A percentile compares a stretch with the other conserved stretches of the same genome.
These are phyloP conservation scores for Cyphellophora europaea DNA, from an alignment of 2,329 filamentous ascomycete genomes.

Conservation along the genomic window DNA sequence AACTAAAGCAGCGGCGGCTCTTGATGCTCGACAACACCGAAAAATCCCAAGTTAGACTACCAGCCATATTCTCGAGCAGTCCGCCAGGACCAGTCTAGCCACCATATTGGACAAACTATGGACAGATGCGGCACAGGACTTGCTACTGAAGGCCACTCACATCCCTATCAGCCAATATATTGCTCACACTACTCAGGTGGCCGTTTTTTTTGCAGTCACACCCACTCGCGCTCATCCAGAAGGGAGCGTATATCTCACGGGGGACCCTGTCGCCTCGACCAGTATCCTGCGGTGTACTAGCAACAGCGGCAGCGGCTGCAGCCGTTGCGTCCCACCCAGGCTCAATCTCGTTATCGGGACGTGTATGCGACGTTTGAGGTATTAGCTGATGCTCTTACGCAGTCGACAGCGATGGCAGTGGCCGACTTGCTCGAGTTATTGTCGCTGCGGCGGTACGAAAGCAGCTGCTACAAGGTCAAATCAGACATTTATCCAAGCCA, in stretches of 20 bases:
- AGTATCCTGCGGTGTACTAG: slow-evolving; percentile 19
- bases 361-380: slow-evolving; percentile 30
- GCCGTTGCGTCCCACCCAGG: slow-evolving; percentile 19
- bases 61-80: too few species aligned
- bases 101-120: slow-evolving; percentile 6
- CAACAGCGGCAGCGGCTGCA: slow-evolving; percentile 21
- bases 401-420: too few species aligned
- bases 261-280: slow-evolving; percentile 17
- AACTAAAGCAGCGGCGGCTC: too few species aligned
- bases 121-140: slow-evolving; percentile 5
- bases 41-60: too few species aligned
- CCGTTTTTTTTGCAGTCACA: slow-evolving; percentile 11
- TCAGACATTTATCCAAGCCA: too few species aligned
- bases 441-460: too few species aligned
- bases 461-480: too few species aligned
- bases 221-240: slow-evolving; percentile 14
- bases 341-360: slow-evolving; percentile 24
- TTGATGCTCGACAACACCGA: too few species aligned
- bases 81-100: slow-evolving; percentile 7
- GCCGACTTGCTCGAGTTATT: too few species aligned
- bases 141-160: slow-evolving; percentile 7
- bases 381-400: slow-evolving; percentile 22
- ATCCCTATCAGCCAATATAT: slow-evolving; percentile 3
- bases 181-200: slow-evolving; percentile 7
- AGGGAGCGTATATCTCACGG: slow-evolving; percentile 20